Conservation (phyloP, 208 protist genomes). For the Leishmania major region DNA sequence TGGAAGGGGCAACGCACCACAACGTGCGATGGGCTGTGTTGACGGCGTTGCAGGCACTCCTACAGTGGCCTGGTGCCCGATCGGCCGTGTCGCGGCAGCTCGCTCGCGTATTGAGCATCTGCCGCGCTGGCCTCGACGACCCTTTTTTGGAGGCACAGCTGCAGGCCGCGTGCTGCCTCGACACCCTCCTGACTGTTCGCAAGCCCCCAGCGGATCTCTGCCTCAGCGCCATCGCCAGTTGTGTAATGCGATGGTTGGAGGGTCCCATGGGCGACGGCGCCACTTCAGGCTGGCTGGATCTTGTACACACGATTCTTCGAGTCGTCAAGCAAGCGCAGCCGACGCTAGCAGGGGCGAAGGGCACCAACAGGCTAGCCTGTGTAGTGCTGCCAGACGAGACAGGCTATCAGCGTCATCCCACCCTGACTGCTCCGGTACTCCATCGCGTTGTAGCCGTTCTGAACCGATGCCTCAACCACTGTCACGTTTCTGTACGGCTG, state of each 20-base stretch:
- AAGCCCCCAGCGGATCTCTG: conserved; percentile 38
- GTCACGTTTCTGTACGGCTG: conserved; percentile 45
- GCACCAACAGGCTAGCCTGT: background rate
- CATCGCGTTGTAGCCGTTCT: conserved; percentile 39
- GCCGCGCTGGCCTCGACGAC: conserved; percentile 73
- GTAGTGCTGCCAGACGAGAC: background rate
- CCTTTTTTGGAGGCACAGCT: conserved; percentile 75
- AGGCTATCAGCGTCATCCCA: background rate
- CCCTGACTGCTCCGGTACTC: conserved; percentile 41
- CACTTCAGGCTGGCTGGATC: conserved; percentile 54
- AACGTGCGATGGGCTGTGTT: conserved; percentile 46
- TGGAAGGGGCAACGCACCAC: conserved; percentile 36
- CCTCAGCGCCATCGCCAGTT: conserved; percentile 47
- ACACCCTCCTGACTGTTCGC: conserved; percentile 19
- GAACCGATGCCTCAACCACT: conserved; percentile 41
- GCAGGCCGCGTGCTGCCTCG: conserved; percentile 43
- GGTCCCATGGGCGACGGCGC: conserved; percentile 25
- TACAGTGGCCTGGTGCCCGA: conserved; percentile 21
- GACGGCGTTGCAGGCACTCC: conserved; percentile 29
- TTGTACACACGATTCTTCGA: conserved; percentile 55
- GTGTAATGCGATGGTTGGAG: conserved; percentile 54
- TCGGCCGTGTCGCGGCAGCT: conserved; percentile 36
- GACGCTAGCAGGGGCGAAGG: background rate
- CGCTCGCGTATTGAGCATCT: conserved; percentile 41
- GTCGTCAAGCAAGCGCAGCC: conserved; percentile 33